Percentiles rank a stretch among this genome's conserved stretches.
Conservation (phyloP, 2,329 filamentous ascomycete species). For the Dothiorella sarmentorum region DNA sequence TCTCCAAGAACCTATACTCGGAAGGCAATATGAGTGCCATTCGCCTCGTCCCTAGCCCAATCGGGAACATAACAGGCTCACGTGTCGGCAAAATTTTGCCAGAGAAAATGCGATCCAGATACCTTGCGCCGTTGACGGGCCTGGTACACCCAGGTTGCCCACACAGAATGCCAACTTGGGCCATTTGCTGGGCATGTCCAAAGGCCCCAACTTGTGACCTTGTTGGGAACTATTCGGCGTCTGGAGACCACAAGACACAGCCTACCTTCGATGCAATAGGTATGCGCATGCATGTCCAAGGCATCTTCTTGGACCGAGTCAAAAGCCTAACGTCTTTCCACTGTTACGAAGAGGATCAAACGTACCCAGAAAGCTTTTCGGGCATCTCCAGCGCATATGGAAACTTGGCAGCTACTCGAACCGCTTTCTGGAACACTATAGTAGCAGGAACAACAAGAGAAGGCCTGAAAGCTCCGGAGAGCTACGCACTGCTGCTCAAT, state of each 20-base stretch:
- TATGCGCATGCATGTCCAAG: background rate
- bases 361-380: background rate
- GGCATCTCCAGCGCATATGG: background rate
- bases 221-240: background rate
- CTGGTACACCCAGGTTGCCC: background rate
- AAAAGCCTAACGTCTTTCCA: background rate
- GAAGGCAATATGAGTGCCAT: background rate
- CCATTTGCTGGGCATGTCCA: background rate
- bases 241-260: background rate
- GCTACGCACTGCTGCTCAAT: background rate
- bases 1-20: background rate
- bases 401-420: background rate
- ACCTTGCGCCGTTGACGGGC: background rate
- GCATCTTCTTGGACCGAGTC: background rate
- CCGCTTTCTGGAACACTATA: background rate
- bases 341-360: background rate
- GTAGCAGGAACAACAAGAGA: background rate
- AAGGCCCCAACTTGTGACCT: background rate
- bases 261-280: background rate
- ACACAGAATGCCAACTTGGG: background rate
- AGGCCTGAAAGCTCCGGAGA: background rate
- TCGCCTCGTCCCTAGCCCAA: background rate
- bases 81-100: background rate
- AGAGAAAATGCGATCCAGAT: background rate
- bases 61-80: background rate